Percentiles rank a stretch among this genome's conserved stretches.
Conservation (phyloP, 176 grass and related monocot species). For the Oryza punctata region DNA sequence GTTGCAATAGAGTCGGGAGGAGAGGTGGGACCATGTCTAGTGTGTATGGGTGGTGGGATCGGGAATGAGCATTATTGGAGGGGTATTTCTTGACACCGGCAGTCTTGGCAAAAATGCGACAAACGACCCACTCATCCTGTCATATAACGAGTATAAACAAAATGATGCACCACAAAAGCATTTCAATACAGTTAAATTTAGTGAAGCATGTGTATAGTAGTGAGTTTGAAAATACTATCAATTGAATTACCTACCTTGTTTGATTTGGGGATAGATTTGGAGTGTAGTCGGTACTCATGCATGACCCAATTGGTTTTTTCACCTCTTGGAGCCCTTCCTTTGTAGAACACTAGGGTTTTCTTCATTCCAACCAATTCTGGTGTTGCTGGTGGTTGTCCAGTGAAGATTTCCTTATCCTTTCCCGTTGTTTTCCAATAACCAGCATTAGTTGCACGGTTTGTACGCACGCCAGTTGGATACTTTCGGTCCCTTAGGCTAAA, state of each 20-base stretch:
- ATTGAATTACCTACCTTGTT: constrained; percentile 54
- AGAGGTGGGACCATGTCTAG: constrained; percentile 55
- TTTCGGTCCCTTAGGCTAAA: constrained; percentile 76
- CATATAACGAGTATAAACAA: background rate
- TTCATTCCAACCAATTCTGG: constrained; percentile 76
- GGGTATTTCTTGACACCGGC: constrained; percentile 58
- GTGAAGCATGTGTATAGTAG: background rate
- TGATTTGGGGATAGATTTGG: constrained; percentile 56
- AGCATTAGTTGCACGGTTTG: constrained; percentile 75
- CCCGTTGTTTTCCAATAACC: constrained; percentile 92
- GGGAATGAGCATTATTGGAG: constrained; percentile 54
- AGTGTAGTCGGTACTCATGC: constrained; percentile 76
- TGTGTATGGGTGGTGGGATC: constrained; percentile 60
- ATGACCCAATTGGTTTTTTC: constrained; percentile 95
- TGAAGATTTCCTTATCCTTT: constrained; percentile 84
- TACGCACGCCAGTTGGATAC: constrained; percentile 80
- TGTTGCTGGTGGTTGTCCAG: constrained; percentile 4
- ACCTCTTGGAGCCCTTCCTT: constrained; percentile 84
- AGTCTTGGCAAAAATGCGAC: constrained; percentile 79
- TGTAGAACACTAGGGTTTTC: constrained; percentile 95
- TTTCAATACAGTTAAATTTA: background rate
- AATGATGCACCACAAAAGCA: background rate
- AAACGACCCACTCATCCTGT: constrained; percentile 86
- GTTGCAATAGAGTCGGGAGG: constrained; percentile 45
- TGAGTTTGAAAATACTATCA: background rate